Percentiles rank a stretch among this genome's conserved stretches.
phyloP scores from a whole-genome alignment of 192 early-diverging fungal genomes.

The Coemansia sp. region DNA sequence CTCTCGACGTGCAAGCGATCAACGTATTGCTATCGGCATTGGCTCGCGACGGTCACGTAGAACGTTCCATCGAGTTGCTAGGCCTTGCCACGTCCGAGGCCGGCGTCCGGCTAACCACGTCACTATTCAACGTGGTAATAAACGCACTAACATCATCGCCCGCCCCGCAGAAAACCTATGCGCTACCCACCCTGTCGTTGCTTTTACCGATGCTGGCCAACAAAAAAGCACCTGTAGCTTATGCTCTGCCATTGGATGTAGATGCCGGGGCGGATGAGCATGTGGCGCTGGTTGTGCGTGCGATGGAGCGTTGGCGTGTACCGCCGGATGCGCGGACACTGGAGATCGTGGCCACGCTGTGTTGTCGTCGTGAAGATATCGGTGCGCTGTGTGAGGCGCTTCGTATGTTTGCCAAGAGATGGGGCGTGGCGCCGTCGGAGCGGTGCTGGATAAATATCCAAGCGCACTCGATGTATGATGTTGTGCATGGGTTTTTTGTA shows the following conservation, averaged over 20 bases:
- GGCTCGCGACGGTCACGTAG: slow-evolving; percentile 7
- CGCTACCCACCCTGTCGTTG: slow-evolving; percentile 10
- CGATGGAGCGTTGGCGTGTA: slow-evolving; percentile 28
- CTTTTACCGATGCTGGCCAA: slow-evolving; percentile 18
- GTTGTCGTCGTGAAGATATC: slow-evolving; percentile 14
- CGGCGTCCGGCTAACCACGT: slow-evolving; percentile 22
- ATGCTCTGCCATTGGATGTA: background rate
- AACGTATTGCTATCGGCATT: slow-evolving; percentile 14
- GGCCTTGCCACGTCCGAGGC: slow-evolving; percentile 34
- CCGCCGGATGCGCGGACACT: slow-evolving; percentile 29
- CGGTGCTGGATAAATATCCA: slow-evolving; percentile 20
- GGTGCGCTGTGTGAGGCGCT: slow-evolving; percentile 19
- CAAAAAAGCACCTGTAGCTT: slow-evolving; percentile 7
- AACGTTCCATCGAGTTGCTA: slow-evolving; percentile 20
- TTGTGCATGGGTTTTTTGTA: slow-evolving; percentile 1
- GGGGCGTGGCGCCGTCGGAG: slow-evolving; percentile 26
- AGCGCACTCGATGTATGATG: slow-evolving; percentile 10
- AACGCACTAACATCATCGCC: slow-evolving; percentile 2
- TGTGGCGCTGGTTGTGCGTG: slow-evolving; percentile 25
- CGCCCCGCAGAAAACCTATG: background rate
- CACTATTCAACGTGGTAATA: slow-evolving; percentile 39
- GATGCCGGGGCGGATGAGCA: background rate
- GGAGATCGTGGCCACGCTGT: slow-evolving; percentile 20
- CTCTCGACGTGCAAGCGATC: slow-evolving; percentile 30
- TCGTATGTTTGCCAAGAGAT: slow-evolving; percentile 24